phyloP scores from a whole-genome alignment of 1,139 yeast genomes.

The Zygoascus hellenicus region DNA sequence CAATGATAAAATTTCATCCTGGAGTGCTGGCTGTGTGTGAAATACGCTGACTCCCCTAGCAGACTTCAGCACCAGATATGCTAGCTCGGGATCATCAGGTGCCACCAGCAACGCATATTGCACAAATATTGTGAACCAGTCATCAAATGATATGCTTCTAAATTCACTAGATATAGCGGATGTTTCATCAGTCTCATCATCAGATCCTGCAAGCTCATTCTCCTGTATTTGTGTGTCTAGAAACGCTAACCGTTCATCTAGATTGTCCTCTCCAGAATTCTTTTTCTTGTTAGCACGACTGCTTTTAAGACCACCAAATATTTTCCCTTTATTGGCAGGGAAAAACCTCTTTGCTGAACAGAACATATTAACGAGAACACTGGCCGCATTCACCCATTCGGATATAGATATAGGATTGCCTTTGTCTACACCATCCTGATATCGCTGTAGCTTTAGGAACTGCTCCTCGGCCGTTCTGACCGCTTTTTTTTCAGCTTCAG shows the following conservation, averaged over 20 bases:
- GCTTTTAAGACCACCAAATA: conserved; percentile 58
- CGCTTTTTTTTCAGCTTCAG: conserved; percentile 54
- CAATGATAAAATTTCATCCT: conserved; percentile 47
- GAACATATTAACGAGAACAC: conserved; percentile 77
- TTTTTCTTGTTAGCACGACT: conserved; percentile 16
- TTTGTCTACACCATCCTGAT: conserved; percentile 47
- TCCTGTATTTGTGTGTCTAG: conserved; percentile 37
- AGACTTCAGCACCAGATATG: conserved; percentile 61
- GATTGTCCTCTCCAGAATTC: conserved; percentile 30
- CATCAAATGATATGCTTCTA: conserved; percentile 68
- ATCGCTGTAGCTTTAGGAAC: conserved; percentile 54
- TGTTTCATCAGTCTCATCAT: conserved; percentile 52
- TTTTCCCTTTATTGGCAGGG: conserved; percentile 64
- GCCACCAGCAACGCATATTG: conserved; percentile 66
- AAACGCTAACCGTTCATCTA: conserved; percentile 68
- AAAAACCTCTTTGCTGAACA: conserved; percentile 71
- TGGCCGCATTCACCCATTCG: conserved; percentile 81
- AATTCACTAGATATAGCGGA: conserved; percentile 41
- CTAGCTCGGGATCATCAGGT: conserved; percentile 58
- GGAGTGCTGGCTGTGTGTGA: conserved; percentile 46
- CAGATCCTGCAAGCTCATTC: conserved; percentile 20
- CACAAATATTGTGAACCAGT: conserved; percentile 83
- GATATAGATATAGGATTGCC: conserved; percentile 59
- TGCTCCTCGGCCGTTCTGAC: conserved; percentile 57
- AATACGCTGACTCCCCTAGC: conserved; percentile 78